phyloP scores from a whole-genome alignment of 352 stramenopile genomes.

The Globisporangium cystogenes region DNA sequence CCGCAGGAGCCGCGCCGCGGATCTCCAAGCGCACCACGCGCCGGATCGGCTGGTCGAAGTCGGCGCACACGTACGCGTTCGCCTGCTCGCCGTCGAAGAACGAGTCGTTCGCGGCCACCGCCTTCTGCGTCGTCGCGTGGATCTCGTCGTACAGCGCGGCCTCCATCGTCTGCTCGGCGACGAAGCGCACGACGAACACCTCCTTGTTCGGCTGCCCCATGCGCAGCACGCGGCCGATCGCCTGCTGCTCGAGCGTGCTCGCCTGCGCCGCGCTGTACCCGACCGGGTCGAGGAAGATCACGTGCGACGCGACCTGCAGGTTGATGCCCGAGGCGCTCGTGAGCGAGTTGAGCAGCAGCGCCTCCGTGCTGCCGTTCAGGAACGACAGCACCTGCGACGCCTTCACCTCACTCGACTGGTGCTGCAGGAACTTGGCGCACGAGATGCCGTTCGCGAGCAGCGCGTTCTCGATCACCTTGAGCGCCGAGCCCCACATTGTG shows the following conservation, averaged over 20 bases:
- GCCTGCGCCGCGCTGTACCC: slow-evolving; percentile 66
- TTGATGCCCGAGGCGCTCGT: slow-evolving; percentile 84
- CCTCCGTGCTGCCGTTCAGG: slow-evolving; percentile 47
- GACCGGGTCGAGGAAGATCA: slow-evolving; percentile 78
- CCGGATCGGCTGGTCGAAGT: slow-evolving; percentile 46
- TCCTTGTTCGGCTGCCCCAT: slow-evolving; percentile 78
- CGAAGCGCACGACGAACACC: slow-evolving; percentile 69
- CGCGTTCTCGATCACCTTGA: slow-evolving; percentile 58
- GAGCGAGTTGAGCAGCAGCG: slow-evolving; percentile 75
- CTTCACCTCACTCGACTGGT: slow-evolving; percentile 78
- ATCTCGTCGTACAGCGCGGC: slow-evolving; percentile 71
- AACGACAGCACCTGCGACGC: slow-evolving; percentile 63
- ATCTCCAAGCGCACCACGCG: slow-evolving; percentile 57
- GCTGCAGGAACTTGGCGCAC: slow-evolving; percentile 66
- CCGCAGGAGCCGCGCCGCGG: slow-evolving; percentile 7
- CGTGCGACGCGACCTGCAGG: slow-evolving; percentile 74
- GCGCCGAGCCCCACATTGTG: slow-evolving; percentile 69
- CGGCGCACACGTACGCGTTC: slow-evolving; percentile 43
- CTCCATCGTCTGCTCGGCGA: slow-evolving; percentile 74
- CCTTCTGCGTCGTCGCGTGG: slow-evolving; percentile 38
- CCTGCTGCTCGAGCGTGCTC: slow-evolving; percentile 73
- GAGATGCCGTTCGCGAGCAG: slow-evolving; percentile 50
- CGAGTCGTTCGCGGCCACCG: slow-evolving; percentile 40
- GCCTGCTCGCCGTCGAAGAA: slow-evolving; percentile 64
- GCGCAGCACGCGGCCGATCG: slow-evolving; percentile 75